Evolutionary conservation across 2,329 filamentous ascomycete species (phyloP), one percentile per base, ranked within the genome.

Genomic region (Bipolaris zeicola): DNA sequence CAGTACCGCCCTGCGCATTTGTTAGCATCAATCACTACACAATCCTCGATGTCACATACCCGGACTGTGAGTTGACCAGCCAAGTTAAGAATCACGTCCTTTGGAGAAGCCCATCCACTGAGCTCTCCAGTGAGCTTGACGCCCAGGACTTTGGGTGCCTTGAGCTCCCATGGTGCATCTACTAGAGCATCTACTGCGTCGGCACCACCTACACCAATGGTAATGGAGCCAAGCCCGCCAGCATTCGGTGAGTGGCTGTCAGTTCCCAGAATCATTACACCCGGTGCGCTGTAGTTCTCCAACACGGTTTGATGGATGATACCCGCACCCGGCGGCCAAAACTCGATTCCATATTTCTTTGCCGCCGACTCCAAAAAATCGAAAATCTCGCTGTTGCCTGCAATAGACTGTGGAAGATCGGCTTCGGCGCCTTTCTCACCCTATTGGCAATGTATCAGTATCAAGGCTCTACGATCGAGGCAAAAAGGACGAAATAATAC

Each of bases 191-290:
- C 95, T 2, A 99, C 95, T 22, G 95, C 95, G 79, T 99, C 95
- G 22, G 95, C 95, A 71, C 95, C 95, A 72, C 95, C 95, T 33
- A 99, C 95, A 76, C 95, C 95, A 74, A 99, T 98, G 7, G 95
- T 95, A 69, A 97, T 92, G 3, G 92, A 93, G 66, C 90, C 92
- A 52, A 98, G 82, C 57, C 95, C 95, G 68, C 95, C 95, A n/a
- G 92, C 95, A 73, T 98, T 99, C 41, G 95, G 95, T 43, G 92
- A 97, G 78, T 99, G 95, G 71, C 91, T 96, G 78, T 99, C 95
- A 28, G 95, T 99, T 53, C 95, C 95, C 38, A 99, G 85, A 92
- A 99, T 98, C 93, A 99, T 97, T 67, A 98, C 79, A 47, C 95
- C 95, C 18, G 95, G 95, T n/a, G 94, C 87, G 33, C 93, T 91